Base-by-base conservation (phyloP, 768 basidiomycete species). In the Tephrocybe sp. region DNA sequence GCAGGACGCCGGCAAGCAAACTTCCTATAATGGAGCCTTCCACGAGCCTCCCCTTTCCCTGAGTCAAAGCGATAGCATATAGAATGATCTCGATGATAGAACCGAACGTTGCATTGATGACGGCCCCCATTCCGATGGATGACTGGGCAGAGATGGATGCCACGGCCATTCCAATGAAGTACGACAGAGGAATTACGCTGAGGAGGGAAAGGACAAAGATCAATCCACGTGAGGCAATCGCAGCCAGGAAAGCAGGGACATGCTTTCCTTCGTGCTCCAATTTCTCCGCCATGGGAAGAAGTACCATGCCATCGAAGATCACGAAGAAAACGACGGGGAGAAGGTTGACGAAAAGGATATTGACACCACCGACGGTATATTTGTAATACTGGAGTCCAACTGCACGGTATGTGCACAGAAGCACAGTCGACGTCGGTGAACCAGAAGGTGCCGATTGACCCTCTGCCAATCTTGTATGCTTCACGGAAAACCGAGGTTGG, bases 81-180 rank as follows among this genome's bases (percentile, higher is more conserved):
- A 99, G 79, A 57, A 99, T 79, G 62, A 99, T 90, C 70, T 99
- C 97, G 63, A 99, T 92, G 65, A 98, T 84, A n/a, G 91, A 94
- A 66, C 97, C 97, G 61, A 99, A 99, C 1, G 93, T 93, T 1
- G 97, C 97, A 65, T 99, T 99, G 76, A 99, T 98, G 60, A 98
- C 96, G 2, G 97, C 97, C 56, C 97, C 97, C 93, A 98, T 97
- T 5, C 97, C 97, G 54, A 99, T 99, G 1, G 90, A 93, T 0
- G 92, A 95, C 63, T 98, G 97, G 0, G 97, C 97, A n/a, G 89
- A 92, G 62, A 99, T 98, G 39, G 91, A 94, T 2, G 97, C 97
- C 53, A 99, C 97, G 7, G 97, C 97, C 97, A 98, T 98, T 14
- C 97, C 97, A 63, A 99, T 98, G 73, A 99, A 99, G 75, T 99